phyloP scores from a whole-genome alignment of 140 eudicot genomes.

The Oenanthe javanica region DNA sequence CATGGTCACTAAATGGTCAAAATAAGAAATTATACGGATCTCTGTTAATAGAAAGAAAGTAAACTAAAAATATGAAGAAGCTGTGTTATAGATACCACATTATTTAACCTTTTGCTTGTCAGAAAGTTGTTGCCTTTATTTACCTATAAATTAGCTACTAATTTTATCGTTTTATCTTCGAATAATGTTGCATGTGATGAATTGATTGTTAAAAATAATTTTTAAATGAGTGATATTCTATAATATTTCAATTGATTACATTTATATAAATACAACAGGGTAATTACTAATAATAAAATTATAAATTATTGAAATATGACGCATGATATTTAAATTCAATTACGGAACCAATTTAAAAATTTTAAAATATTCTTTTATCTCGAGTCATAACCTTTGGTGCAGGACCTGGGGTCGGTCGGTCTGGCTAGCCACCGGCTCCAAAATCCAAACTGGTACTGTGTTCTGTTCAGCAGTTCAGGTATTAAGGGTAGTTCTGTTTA shows the following conservation, averaged over 20 bases:
- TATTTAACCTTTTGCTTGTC: background rate
- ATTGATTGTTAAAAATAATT: too few relatives aligned
- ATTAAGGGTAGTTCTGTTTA: background rate
- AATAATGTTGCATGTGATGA: too few relatives aligned
- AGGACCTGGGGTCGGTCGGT: background rate
- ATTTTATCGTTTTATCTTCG: too few relatives aligned
- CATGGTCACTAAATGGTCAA: slow-evolving; percentile 3
- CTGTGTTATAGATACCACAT: background rate
- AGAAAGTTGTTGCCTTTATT: background rate
- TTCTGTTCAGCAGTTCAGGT: background rate
- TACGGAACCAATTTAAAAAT: too few relatives aligned
- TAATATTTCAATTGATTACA: too few relatives aligned
- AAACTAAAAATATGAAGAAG: background rate
- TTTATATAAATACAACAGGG: too few relatives aligned
- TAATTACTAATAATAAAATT: too few relatives aligned
- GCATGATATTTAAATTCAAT: too few relatives aligned
- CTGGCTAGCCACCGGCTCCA: slow-evolving; percentile 6
- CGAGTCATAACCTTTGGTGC: background rate
- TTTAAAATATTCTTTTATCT: too few relatives aligned
- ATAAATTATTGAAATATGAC: too few relatives aligned
- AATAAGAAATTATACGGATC: background rate
- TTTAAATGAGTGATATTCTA: too few relatives aligned
- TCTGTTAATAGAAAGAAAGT: background rate
- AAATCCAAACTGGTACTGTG: background rate
- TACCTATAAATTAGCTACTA: background rate